A percentile compares a stretch with the other conserved stretches of the same genome.
Evolutionary conservation across 208 protist species (phyloP).

Genomic region (Kentomonas sorsogonicus): DNA sequence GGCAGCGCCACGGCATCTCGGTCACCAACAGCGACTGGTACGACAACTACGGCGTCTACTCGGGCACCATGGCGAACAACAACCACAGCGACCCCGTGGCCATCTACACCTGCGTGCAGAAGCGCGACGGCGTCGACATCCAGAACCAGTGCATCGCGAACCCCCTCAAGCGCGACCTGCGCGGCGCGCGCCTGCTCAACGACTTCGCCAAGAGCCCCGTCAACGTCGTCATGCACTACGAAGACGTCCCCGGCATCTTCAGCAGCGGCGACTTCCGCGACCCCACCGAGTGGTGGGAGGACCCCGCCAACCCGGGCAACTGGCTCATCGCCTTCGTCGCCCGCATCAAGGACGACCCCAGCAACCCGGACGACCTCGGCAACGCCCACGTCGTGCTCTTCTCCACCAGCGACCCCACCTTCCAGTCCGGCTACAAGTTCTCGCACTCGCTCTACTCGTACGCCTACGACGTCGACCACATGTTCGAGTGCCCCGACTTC

Average conservation of each 20-base stretch:
- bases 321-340: slow-evolving; percentile 43
- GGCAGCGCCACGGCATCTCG: slow-evolving; percentile 24
- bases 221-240: slow-evolving; percentile 35
- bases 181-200: slow-evolving; percentile 21
- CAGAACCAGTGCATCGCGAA: slow-evolving; percentile 49
- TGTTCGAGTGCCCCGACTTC: slow-evolving; percentile 51
- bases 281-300: slow-evolving; percentile 44
- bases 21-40: slow-evolving; percentile 37
- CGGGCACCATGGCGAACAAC: slow-evolving; percentile 48
- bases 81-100: slow-evolving; percentile 24
- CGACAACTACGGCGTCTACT: slow-evolving; percentile 40
- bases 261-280: slow-evolving; percentile 40
- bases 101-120: slow-evolving; percentile 47
- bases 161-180: slow-evolving; percentile 16
- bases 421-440: slow-evolving; percentile 37
- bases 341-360: slow-evolving; percentile 24
- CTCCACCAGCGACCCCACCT: slow-evolving; percentile 32
- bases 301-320: slow-evolving; percentile 24
- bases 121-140: slow-evolving; percentile 29
- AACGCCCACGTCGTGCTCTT: slow-evolving; percentile 42
- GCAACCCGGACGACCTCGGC: no score
- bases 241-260: slow-evolving; percentile 28
- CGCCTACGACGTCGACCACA: slow-evolving; percentile 23
- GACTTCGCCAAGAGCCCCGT: slow-evolving; percentile 23
- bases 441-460: slow-evolving; percentile 38